Base-by-base conservation (phyloP, 768 basidiomycete genomes). In the Kwoniella mangroviensis region DNA sequence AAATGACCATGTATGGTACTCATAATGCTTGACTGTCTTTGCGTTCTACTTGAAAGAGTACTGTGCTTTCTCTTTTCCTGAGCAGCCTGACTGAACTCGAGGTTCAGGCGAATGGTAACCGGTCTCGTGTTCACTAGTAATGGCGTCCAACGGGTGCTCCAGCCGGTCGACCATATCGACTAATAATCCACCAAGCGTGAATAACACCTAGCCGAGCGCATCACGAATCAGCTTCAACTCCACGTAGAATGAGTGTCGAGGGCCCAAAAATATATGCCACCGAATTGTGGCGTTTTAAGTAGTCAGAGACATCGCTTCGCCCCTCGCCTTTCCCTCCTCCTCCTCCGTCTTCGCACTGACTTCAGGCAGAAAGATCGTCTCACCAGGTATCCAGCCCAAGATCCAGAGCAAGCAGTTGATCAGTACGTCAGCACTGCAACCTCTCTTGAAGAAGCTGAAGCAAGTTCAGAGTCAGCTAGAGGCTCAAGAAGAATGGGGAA, bases 371-470 rank as follows among this genome's bases (percentile, higher is more conserved):
- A 34, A 6, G 17, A 43, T 11, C 42, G 19, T 52, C 73, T 74
- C 40, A 69, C 72, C 87, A 12, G 87, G 87, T 62, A 88, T 85
- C 87, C 86, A 88, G 42, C 86, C 86, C 9, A 87, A 78, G 41
- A 87, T 78, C 69, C 79, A 82, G 4, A 86, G 75, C 5, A 83
- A 70, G 52, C 85, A 78, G 67, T 86, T 85, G 52, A 75, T 75
- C n/a, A 70, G 19, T 10, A 73, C 11, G 19, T 73, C 70, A 1
- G 58, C 63, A 1, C 45, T 45, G 45, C 52, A 63, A 12, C 72
- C 73, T 57, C 22, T 7, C 21, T 63, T 65, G 11, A 71, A n/a
- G 70, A 74, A 70, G 0, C 73, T 71, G 59, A 13, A 49, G 40
- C 40, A 34, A 55, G 58, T 40, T 22, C 4, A 54, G 28, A 67